phyloP scores from a whole-genome alignment of 1,139 yeast genomes.

The Kluyveromyces sp. region DNA sequence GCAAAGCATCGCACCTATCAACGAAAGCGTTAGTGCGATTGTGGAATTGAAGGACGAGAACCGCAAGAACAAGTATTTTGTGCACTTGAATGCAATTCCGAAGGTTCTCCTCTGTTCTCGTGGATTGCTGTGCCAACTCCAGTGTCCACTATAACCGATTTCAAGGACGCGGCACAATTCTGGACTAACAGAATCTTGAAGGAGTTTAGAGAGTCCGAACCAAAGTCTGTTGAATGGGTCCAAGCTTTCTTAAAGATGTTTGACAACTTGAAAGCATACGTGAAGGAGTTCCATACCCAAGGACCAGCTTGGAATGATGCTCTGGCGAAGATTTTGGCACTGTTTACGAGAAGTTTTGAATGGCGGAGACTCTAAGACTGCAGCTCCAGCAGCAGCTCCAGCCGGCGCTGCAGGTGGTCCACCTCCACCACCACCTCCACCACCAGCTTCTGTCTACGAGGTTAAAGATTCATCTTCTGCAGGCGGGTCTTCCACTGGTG shows the following conservation, averaged over 20 bases:
- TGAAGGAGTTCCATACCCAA: conserved; percentile 67
- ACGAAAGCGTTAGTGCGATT: conserved; percentile 50
- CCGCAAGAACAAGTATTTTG: conserved; percentile 54
- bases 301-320: conserved; percentile 73
- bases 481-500: conserved; percentile 34
- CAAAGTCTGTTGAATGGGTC: conserved; percentile 74
- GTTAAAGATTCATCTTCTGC: conserved; percentile 31
- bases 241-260: conserved; percentile 53
- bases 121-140: conserved; percentile 77
- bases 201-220: conserved; percentile 67
- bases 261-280: conserved; percentile 63
- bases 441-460: conserved; percentile 63
- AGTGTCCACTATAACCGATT: conserved; percentile 66
- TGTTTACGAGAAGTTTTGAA: conserved; percentile 34
- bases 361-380: conserved; percentile 13
- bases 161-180: conserved; percentile 85
- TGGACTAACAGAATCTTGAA: conserved; percentile 88
- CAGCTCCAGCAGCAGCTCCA: conserved; percentile 22
- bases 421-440: conserved; percentile 54
- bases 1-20: conserved; percentile 60
- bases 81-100: conserved; percentile 80
- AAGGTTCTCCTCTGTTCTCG: conserved; percentile 83
- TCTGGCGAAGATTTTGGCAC: conserved; percentile 44
- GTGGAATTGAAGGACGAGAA: conserved; percentile 64
- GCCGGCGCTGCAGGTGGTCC: conserved; percentile 29